Base-by-base conservation (phyloP, 805 yeast species). In the Wickerhamomyces chaumierensis region DNA sequence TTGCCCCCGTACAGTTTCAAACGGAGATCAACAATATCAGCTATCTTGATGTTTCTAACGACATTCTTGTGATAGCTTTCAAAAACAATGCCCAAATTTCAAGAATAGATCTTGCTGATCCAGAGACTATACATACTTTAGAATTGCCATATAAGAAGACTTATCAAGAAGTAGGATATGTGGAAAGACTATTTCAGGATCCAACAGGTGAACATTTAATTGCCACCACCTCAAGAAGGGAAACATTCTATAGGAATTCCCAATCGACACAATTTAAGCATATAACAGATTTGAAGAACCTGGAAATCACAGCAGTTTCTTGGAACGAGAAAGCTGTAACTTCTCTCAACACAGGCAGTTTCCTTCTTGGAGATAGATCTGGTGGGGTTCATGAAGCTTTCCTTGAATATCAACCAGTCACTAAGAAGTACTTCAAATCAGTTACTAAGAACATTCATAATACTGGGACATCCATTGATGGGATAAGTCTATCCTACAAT, bases 101-200 rank as follows among this genome's bases (percentile, higher is more conserved):
- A 45, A 58, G 81, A n/a, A 80, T 83, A 25, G 76, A 81, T 47
- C 58, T 82, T 44, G 77, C 74, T 37, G 66, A 66, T 36, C 92
- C 92, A 1, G 74, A 79, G 28, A 64, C 63, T 7, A 78, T 82
- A 5, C 67, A 65, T 33, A 59, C 56, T 18, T 51, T 65, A n/a
- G 56, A 54, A 12, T 42, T 67, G 2, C 60, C 70, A 0, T 41
- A 39, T 37, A 53, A 48, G 41, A 47, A 48, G 37, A 51, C 56
- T 15, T 41, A 42, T 1, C 48, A 49, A 29, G 58, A 53, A 34
- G 37, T 52, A 18, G 57, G 56, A 9, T 55, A 51, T 15, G 56
- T 65, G 16, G 53, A 50, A 18, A 48, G 55, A 31, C 56, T 74
- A 2, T 76, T 60, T 48, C 55, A 69, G 34, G 81, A 75, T 49